Evolutionary conservation across 139 green algal genomes (phyloP).

Genomic region (Desmodesmus armatus): DNA sequence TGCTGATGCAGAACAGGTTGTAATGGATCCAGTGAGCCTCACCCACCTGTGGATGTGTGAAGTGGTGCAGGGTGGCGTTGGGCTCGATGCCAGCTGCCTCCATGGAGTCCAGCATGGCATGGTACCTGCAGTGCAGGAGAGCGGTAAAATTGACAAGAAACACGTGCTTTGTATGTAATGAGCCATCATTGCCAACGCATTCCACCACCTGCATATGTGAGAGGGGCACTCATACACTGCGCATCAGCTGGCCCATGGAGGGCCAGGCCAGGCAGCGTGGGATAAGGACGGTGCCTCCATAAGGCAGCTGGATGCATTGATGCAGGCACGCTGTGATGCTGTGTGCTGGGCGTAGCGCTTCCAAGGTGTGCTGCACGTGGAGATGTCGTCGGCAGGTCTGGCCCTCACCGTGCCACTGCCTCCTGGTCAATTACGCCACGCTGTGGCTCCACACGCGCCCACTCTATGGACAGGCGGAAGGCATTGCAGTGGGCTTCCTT

Average conservation of each 20-base stretch:
- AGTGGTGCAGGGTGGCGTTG: conserved; percentile 89
- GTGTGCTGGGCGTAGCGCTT: too few relatives aligned
- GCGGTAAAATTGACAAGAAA: too few relatives aligned
- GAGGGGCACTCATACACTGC: too few relatives aligned
- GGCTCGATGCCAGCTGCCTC: conserved; percentile 67
- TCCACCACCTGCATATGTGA: not conserved
- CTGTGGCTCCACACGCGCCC: conserved; percentile 78
- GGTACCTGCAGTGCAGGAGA: conserved; percentile 54
- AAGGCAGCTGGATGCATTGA: too few relatives aligned
- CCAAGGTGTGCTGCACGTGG: too few relatives aligned
- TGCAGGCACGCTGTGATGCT: too few relatives aligned
- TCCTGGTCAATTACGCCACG: conserved; percentile 67
- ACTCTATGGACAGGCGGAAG: conserved; percentile 89
- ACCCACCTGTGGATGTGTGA: conserved; percentile 76
- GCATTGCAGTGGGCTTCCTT: conserved; percentile 70
- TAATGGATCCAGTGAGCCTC: not conserved
- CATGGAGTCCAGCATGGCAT: conserved; percentile 69
- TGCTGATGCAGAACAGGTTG: not conserved
- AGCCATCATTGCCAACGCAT: too few relatives aligned
- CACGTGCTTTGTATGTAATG: too few relatives aligned
- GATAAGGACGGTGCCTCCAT: too few relatives aligned
- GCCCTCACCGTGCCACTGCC: conserved; percentile 66
- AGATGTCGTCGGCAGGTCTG: too few relatives aligned
- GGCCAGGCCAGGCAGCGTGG: too few relatives aligned
- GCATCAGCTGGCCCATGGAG: too few relatives aligned